Evolutionary conservation across 169 alveolate genomes (phyloP), one percentile per base, ranked within the genome.

Genomic region (Theileria parva): DNA sequence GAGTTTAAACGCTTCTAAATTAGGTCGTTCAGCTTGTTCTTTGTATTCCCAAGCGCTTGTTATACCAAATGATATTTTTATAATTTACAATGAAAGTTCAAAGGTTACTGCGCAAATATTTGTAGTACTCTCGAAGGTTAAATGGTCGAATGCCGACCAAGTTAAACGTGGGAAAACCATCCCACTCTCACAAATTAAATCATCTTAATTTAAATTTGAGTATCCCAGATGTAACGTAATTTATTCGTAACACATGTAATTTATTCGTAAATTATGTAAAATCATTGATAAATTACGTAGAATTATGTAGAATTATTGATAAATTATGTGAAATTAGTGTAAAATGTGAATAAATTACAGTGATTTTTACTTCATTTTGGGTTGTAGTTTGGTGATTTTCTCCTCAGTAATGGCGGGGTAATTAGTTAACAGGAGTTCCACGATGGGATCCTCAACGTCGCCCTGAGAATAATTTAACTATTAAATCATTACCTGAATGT

Each of bases 371-470:
- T 85, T 77, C 51, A 77, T 21, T 50, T 91, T 91, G 27, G 95
- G 73, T 21, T 92, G 92, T 28, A 87, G 39, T 37, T 80, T 65
- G 30, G 75, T 85, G 50, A 91, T 87, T 34, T 66, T 64, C 66
- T 88, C 95, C 53, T 81, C 92, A 5, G 93, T 85, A 19, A 91
- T 74, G 30, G 77, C 89, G 1, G 95, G 92, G 63, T 86, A 91
- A 48, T 87, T 85, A 48, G 86, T 75, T 79, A 80, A 53, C 19
- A 91, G 87, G 32, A 91, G 63, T 13, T 91, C 92, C 15, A 87
- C 81, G 61, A 91, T 73, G 57, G 70, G 81, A 48, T 85, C 91
- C 57, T 87, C 95, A 17, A 91, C 95, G 66, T 91, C 93, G 28
- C 95, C 95, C 95, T 91, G 23, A 59, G 7, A 59, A 8, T 59